These are phyloP conservation scores for Tricharina praecox DNA, from an alignment of 495 filamentous ascomycete species.

Conservation along the genomic window DNA sequence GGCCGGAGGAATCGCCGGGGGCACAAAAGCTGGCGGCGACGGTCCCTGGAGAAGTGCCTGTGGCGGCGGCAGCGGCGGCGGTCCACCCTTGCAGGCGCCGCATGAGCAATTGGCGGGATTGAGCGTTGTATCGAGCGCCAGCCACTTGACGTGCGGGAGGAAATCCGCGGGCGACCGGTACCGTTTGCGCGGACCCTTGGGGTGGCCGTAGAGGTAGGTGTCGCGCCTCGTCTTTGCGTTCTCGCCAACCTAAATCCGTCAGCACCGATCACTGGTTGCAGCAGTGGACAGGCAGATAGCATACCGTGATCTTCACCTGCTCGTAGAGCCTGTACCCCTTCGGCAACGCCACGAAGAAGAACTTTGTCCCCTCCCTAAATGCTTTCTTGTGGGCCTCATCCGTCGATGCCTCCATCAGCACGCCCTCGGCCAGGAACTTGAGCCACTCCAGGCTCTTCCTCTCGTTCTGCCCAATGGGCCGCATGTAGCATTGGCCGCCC, in stretches of 20 bases:
- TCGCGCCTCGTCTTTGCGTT: constrained; percentile 34
- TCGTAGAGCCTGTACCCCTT: constrained; percentile 43
- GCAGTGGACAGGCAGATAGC: not conserved
- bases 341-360: constrained; percentile 37
- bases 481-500: constrained; percentile 19
- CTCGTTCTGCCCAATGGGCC: constrained; percentile 15
- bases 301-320: constrained; percentile 30
- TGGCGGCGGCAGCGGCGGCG: not conserved
- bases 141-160: constrained; percentile 45
- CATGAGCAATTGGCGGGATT: constrained; percentile 43
- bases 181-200: constrained; percentile 39
- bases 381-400: constrained; percentile 19
- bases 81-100: constrained; percentile 30
- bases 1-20: not conserved
- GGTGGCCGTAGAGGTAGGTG: constrained; percentile 47
- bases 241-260: constrained; percentile 5
- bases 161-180: constrained; percentile 44
- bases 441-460: constrained; percentile 23
- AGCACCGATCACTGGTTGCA: not conserved
- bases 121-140: constrained; percentile 35
- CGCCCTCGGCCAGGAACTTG: constrained; percentile 17
- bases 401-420: constrained; percentile 12
- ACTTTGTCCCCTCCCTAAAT: constrained; percentile 28
- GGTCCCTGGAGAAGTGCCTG: not conserved
- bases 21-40: not conserved